phyloP scores from a whole-genome alignment of 2,329 filamentous ascomycete genomes.

The Alternaria brassicae region DNA sequence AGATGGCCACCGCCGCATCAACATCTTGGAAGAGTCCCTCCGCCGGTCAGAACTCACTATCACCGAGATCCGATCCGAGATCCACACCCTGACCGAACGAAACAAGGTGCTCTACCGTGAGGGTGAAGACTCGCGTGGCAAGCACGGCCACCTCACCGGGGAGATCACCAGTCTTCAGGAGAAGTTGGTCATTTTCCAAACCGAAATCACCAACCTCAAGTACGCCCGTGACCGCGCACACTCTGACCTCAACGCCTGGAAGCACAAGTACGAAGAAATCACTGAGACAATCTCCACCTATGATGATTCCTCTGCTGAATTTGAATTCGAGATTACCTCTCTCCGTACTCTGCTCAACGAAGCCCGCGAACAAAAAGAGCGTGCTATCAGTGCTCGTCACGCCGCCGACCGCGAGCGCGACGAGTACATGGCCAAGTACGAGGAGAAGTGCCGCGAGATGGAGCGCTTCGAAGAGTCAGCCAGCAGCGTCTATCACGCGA shows the following conservation, averaged over 20 bases:
- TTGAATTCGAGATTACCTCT: slow-evolving; percentile 35
- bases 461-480: slow-evolving; percentile 31
- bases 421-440: slow-evolving; percentile 30
- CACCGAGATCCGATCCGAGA: slow-evolving; percentile 22
- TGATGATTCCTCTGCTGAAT: slow-evolving; percentile 27
- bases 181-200: slow-evolving; percentile 25
- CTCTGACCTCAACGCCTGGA: slow-evolving; percentile 30
- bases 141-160: slow-evolving; percentile 21
- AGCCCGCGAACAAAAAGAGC: slow-evolving; percentile 35
- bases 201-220: slow-evolving; percentile 30
- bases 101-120: slow-evolving; percentile 28
- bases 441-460: slow-evolving; percentile 37
- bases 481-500: slow-evolving; percentile 22
- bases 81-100: slow-evolving; percentile 27
- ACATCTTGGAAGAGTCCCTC: slow-evolving; percentile 29
- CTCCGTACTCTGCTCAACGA: slow-evolving; percentile 30
- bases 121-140: slow-evolving; percentile 25
- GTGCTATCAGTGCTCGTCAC: slow-evolving; percentile 29
- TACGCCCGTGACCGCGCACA: slow-evolving; percentile 28
- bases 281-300: slow-evolving; percentile 33
- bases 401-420: slow-evolving; percentile 35
- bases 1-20: slow-evolving; percentile 27
- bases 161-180: slow-evolving; percentile 26
- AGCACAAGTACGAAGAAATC: slow-evolving; percentile 34
- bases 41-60: slow-evolving; percentile 27